Evolutionary conservation across 2,329 filamentous ascomycete species (phyloP), one percentile per base, ranked within the genome.

Genomic region (Penicillium olsonii): DNA sequence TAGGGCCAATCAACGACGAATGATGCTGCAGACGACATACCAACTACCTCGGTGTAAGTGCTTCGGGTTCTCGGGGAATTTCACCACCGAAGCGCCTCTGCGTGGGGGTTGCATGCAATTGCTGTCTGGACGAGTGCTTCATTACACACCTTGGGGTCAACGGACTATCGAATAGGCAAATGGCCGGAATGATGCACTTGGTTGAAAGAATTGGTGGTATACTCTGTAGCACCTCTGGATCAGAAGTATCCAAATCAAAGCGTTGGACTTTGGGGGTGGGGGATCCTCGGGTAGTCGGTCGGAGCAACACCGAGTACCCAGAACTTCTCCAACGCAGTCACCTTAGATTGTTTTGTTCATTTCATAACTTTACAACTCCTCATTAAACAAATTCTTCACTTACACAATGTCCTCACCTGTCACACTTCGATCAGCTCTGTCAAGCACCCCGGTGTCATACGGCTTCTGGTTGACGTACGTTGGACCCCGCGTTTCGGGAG

Each of bases 401-500:
- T n/a, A n/a, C 4, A 35, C 9, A 10, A 45, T 50, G 47, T 40
- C 47, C 35, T 39, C 47, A 35, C 15, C 33, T 10, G 18, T 50
- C 18, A 9, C 37, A 26, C 47, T 65, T 33, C 44, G 51, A 19
- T 40, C 53, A 3, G 50, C 52, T 6, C 42, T 64, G 5, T 37
- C 57, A 42, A 45, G 37, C 31, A 31, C 52, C 2, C 47, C 52
- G 0, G 54, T 55, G 5, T 54, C 67, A 20, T 67, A 60, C 31
- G 67, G 67, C 20, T 69, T 68, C 58, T 68, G 67, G 67, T 61
- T 69, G 42, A 68, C 67, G 67, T 69, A 57, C 15, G 62, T 62
- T 24, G 22, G 17, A 50, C 14, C 22, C 37, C 37, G 14, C 27
- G 19, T 34, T 33, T 22, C 6, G 45, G 12, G 18, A 34, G 45